phyloP scores from a whole-genome alignment of 768 basidiomycete species.

The Rubroboletus satanas region DNA sequence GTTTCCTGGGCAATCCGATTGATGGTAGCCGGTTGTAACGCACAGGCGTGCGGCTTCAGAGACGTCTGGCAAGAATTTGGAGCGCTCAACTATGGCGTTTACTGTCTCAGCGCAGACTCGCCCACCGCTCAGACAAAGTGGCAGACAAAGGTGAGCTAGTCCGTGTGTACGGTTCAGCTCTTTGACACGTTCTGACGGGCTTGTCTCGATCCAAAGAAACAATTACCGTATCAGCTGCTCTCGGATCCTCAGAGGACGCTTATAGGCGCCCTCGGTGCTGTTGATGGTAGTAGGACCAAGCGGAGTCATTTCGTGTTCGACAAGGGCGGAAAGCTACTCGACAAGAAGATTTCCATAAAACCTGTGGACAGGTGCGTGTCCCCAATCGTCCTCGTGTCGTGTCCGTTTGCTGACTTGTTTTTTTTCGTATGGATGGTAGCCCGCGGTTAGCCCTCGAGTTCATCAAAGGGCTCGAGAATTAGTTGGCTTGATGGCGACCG shows the following conservation, averaged over 20 bases:
- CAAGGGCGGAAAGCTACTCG: conserved; percentile 84
- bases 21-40: conserved; percentile 77
- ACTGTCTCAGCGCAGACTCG: conserved; percentile 80
- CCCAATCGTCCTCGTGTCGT: neutral
- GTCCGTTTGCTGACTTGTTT: neutral
- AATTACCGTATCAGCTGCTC: conserved; percentile 79
- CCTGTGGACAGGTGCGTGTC: conserved; percentile 69
- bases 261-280: conserved; percentile 79
- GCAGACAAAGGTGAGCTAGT: conserved; percentile 69
- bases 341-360: conserved; percentile 82
- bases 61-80: conserved; percentile 79
- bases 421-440: conserved; percentile 32
- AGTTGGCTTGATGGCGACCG: neutral
- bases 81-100: conserved; percentile 60
- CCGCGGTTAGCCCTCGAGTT: conserved; percentile 64
- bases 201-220: conserved; percentile 49
- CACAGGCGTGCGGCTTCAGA: conserved; percentile 88
- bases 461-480: conserved; percentile 45
- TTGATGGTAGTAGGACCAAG: conserved; percentile 75
- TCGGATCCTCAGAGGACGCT: conserved; percentile 84
- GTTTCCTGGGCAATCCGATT: neutral
- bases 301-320: conserved; percentile 93
- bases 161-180: neutral
- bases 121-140: conserved; percentile 75
- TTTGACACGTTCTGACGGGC: conserved; percentile 1